Evolutionary conservation across 495 filamentous ascomycete genomes (phyloP).

Genomic region (Glarea lozoyensis): DNA sequence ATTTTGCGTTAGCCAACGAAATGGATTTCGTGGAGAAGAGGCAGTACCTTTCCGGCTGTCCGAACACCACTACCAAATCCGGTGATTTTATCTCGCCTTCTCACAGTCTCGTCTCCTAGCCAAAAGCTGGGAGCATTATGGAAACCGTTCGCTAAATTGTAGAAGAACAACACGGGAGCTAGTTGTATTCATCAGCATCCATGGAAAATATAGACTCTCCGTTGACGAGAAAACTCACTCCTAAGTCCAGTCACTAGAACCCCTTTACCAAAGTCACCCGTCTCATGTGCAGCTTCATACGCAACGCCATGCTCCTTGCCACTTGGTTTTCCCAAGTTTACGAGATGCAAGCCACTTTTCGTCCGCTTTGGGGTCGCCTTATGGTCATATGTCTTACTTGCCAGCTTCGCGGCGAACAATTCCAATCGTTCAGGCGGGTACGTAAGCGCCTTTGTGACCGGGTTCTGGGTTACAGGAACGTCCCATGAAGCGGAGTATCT

Average conservation of each 20-base stretch:
- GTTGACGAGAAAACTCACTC: no score
- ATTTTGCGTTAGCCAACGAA: background rate
- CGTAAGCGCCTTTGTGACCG: slow-evolving; percentile 6
- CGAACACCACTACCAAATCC: slow-evolving; percentile 56
- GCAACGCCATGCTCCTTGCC: slow-evolving; percentile 12
- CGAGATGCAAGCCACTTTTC: background rate
- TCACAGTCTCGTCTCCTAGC: slow-evolving; percentile 15
- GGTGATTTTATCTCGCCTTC: slow-evolving; percentile 49
- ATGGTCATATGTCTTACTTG: slow-evolving; percentile 7
- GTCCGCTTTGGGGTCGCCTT: background rate
- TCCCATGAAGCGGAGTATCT: slow-evolving; percentile 13
- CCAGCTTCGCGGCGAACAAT: slow-evolving; percentile 18
- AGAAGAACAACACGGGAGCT: slow-evolving; percentile 23
- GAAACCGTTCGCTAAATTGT: slow-evolving; percentile 25
- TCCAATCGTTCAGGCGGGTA: slow-evolving; percentile 15
- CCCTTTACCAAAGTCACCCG: slow-evolving; percentile 14
- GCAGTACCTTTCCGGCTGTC: slow-evolving; percentile 43
- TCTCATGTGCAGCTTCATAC: slow-evolving; percentile 14
- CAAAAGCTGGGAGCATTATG: slow-evolving; percentile 18
- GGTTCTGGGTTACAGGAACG: slow-evolving; percentile 7
- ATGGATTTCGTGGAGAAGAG: background rate
- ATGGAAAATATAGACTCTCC: no score
- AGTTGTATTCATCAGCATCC: no score
- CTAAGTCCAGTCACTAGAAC: slow-evolving; percentile 15
- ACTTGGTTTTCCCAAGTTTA: no score